Evolutionary conservation across 495 filamentous ascomycete species (phyloP).

Genomic region (Penicillium odoratum): DNA sequence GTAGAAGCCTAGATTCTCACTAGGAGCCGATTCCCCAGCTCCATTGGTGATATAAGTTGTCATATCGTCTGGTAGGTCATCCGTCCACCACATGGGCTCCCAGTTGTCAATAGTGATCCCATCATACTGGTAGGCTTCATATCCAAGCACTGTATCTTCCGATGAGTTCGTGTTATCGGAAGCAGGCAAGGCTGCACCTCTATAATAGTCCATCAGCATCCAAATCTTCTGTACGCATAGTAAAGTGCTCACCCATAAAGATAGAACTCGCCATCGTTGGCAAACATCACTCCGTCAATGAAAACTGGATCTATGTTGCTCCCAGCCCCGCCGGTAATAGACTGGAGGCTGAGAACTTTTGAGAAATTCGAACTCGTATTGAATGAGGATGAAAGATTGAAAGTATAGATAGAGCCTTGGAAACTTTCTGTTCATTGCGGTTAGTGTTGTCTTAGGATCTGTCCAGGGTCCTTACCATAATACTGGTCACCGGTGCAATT

Average conservation of each 20-base stretch:
- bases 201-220: background rate
- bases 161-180: conserved; percentile 4
- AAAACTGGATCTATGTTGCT: conserved; percentile 62
- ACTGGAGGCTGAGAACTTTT: conserved; percentile 22
- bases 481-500: background rate
- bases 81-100: conserved; percentile 37
- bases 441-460: background rate
- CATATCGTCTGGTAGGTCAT: conserved; percentile 40
- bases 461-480: background rate
- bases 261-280: conserved; percentile 61
- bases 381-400: conserved; percentile 56
- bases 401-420: conserved; percentile 37
- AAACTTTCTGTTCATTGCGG: conserved; percentile 51
- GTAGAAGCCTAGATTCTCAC: conserved; percentile 72
- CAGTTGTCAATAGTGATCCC: conserved; percentile 31
- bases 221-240: background rate
- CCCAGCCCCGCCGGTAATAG: conserved; percentile 44
- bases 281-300: conserved; percentile 63
- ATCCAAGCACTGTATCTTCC: conserved; percentile 27
- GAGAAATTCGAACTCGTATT: conserved; percentile 26
- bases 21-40: conserved; percentile 62
- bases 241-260: conserved; percentile 34
- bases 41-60: conserved; percentile 67
- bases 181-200: conserved; percentile 9
- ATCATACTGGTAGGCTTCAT: conserved; percentile 53